Base-by-base conservation (phyloP, 2,329 filamentous ascomycete species). In the Alternaria burnsii region DNA sequence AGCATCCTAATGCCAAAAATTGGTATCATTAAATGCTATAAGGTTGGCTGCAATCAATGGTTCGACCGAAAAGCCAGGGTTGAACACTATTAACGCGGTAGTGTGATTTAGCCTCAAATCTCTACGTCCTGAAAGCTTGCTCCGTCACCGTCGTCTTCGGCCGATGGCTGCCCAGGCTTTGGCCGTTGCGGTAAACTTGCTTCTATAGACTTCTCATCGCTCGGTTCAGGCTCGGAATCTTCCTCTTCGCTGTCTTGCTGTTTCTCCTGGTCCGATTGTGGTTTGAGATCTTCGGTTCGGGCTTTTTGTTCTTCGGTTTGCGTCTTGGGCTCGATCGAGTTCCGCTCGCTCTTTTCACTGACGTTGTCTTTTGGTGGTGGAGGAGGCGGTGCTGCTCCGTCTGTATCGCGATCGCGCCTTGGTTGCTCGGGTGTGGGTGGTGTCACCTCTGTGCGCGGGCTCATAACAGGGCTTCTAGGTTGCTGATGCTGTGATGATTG, bases 391-490 rank as follows among this genome's bases (percentile, higher is more conserved):
- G 72, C 64, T 55, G 68, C 58, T n/a, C 65, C 65, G 12, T 71
- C 69, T 42, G 68, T 34, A 12, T 69, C 64, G 28, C 66, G 62
- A 24, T 72, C 65, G 47, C 66, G 72, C 12, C 68, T 75, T 5
- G 71, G 64, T 61, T 71, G 63, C 59, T 84, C 82, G n/a, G 83
- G 82, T 4, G 82, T 84, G 0, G 82, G 83, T 47, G 83, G 82
- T 41, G 82, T 85, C 68, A 84, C 76, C 66, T 84, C 81, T 44
- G 83, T 84, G 36, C 81, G 73, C 22, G 82, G 82, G 61, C 80
- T 82, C 53, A 76, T 72, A 32, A 81, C 60, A 16, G 74, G 77
- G 61, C 68, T 72, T 55, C 68, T 68, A 38, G 61, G 58, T 55
- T 71, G 66, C 51, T 74, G 65, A n/a, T n/a, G n/a, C 22, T 58